phyloP scores from a whole-genome alignment of 1,139 yeast genomes.

The Nakaseomyces sp. region DNA sequence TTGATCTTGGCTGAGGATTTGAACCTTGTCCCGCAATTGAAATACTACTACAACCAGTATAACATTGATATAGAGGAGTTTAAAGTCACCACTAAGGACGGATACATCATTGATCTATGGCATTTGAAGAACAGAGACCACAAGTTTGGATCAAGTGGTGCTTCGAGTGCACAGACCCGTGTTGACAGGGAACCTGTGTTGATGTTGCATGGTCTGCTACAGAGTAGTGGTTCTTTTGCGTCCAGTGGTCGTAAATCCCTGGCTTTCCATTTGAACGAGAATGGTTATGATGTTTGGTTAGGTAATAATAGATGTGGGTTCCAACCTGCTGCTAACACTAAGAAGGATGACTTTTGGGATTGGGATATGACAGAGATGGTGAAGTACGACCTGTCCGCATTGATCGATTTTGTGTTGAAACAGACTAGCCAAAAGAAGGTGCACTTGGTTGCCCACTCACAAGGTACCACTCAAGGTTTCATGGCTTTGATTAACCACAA shows the following conservation, averaged over 20 bases:
- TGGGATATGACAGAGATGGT: slow-evolving; percentile 88
- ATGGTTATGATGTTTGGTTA: slow-evolving; percentile 85
- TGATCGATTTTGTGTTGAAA: slow-evolving; percentile 52
- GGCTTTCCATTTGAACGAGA: slow-evolving; percentile 49
- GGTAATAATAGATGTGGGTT: slow-evolving; percentile 90
- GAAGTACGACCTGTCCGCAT: slow-evolving; percentile 61
- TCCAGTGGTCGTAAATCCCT: slow-evolving; percentile 70
- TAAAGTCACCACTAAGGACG: slow-evolving; percentile 67
- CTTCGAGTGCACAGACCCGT: slow-evolving; percentile 30
- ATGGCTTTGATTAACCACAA: slow-evolving; percentile 42
- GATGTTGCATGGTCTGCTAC: slow-evolving; percentile 76
- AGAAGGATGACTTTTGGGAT: slow-evolving; percentile 55
- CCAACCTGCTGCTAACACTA: slow-evolving; percentile 28
- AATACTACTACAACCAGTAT: slow-evolving; percentile 56
- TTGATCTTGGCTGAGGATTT: slow-evolving; percentile 25
- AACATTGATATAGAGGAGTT: slow-evolving; percentile 54
- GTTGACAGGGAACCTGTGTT: slow-evolving; percentile 48
- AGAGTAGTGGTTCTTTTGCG: slow-evolving; percentile 77
- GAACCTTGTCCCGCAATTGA: slow-evolving; percentile 40
- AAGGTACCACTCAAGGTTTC: slow-evolving; percentile 84
- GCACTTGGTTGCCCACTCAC: slow-evolving; percentile 74
- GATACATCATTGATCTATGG: slow-evolving; percentile 58
- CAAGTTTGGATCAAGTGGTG: neutral
- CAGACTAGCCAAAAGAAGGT: slow-evolving; percentile 38
- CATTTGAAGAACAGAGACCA: slow-evolving; percentile 36